Conservation (phyloP, 305 asterid genomes). For the Fraxinus angustifolia region DNA sequence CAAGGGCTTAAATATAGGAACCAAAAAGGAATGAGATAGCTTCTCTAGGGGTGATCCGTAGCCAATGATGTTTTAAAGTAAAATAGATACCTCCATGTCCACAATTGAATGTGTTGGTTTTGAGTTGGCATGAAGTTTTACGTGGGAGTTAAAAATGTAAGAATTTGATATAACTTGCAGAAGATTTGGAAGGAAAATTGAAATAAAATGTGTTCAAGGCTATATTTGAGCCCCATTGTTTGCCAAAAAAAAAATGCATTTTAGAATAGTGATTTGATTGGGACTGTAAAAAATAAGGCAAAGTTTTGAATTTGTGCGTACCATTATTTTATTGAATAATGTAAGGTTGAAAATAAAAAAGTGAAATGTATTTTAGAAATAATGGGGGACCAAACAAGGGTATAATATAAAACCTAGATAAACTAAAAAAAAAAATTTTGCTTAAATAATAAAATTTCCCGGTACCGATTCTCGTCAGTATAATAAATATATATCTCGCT, state of each 20-base stretch:
- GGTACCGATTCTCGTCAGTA: background rate
- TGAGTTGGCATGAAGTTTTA: background rate
- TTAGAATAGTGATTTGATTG: no score
- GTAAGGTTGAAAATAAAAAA: no score
- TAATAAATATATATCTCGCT: background rate
- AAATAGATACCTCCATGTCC: background rate
- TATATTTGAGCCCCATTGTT: no score
- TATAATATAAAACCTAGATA: background rate
- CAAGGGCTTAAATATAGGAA: background rate
- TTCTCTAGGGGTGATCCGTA: background rate
- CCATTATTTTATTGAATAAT: no score
- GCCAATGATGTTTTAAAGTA: background rate
- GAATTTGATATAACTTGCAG: background rate
- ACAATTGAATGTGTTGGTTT: background rate
- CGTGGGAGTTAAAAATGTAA: background rate
- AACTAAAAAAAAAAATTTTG: background rate
- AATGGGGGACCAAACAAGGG: background rate
- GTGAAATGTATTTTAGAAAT: no score
- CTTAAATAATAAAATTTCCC: background rate
- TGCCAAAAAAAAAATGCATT: no score
- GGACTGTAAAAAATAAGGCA: no score
- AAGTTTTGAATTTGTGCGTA: no score
- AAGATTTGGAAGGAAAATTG: background rate
- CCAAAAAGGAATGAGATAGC: background rate
- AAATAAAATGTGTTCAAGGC: background rate